Percentiles rank a stretch among this genome's conserved stretches.
Evolutionary conservation across 1,139 yeast species (phyloP).

Genomic region (Petasospora rhodanensis): DNA sequence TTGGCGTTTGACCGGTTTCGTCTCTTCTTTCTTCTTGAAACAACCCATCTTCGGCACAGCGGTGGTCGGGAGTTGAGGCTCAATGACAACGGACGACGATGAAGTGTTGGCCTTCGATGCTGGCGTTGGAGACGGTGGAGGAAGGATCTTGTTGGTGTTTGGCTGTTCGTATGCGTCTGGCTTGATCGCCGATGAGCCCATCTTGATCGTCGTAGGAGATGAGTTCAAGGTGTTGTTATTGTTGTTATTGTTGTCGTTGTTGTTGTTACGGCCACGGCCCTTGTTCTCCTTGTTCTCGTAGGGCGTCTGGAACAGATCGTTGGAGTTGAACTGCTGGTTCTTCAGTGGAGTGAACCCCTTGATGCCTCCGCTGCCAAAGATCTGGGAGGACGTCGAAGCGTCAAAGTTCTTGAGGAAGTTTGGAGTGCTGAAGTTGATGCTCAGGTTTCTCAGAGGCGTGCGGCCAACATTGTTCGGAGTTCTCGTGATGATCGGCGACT

Average conservation of each 20-base stretch:
- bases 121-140: conserved; percentile 16
- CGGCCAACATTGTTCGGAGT: conserved; percentile 24
- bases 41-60: conserved; percentile 15
- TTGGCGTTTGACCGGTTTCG: no score
- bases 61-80: background rate
- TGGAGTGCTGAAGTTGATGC: conserved; percentile 24
- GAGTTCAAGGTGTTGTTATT: conserved; percentile 17
- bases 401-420: conserved; percentile 22
- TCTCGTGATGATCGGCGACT: conserved; percentile 22
- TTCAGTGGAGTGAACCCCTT: conserved; percentile 23
- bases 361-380: conserved; percentile 5
- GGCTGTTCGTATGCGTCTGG: conserved; percentile 10
- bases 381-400: conserved; percentile 4
- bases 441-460: conserved; percentile 22
- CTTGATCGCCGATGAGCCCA: conserved; percentile 25
- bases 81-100: conserved; percentile 2
- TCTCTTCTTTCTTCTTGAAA: conserved; percentile 11
- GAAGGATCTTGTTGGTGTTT: conserved; percentile 5
- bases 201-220: conserved; percentile 26
- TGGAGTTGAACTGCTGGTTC: conserved; percentile 18
- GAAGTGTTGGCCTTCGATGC: conserved; percentile 6
- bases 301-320: conserved; percentile 20
- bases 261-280: conserved; percentile 1
- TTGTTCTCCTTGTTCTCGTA: conserved; percentile 12
- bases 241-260: conserved; percentile 2